Percentiles rank a stretch among this genome's conserved stretches.
Conservation (phyloP, 768 basidiomycete genomes). For the Cyclocybe cylindracea region DNA sequence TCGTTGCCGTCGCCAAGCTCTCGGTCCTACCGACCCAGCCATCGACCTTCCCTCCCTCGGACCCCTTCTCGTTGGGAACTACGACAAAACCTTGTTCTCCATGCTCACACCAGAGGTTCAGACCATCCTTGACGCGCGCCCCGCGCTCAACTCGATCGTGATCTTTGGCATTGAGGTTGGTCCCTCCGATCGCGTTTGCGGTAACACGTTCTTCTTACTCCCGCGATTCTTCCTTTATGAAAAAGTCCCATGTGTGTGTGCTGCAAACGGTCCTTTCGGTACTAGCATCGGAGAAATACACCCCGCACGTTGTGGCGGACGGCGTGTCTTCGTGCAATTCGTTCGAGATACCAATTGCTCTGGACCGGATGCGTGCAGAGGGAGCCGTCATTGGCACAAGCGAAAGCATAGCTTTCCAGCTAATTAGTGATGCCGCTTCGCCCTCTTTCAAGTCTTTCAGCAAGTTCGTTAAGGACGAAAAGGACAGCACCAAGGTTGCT, state of each 20-base stretch:
- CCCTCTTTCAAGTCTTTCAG: conserved; percentile 76
- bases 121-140: conserved; percentile 45
- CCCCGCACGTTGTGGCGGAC: conserved; percentile 77
- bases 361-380: conserved; percentile 66
- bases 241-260: conserved; percentile 85
- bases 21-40: conserved; percentile 69
- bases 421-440: conserved; percentile 63
- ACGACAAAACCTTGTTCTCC: conserved; percentile 82
- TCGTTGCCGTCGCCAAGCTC: conserved; percentile 38
- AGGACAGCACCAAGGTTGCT: conserved; percentile 54
- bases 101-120: conserved; percentile 78
- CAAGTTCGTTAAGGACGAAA: conserved; percentile 75
- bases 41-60: conserved; percentile 58
- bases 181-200: background rate
- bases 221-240: conserved; percentile 1
- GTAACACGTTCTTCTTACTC: conserved; percentile 1
- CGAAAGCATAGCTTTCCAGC: conserved; percentile 78
- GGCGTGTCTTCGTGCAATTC: conserved; percentile 82
- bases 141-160: conserved; percentile 59
- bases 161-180: conserved; percentile 88
- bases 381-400: conserved; percentile 81
- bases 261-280: conserved; percentile 82
- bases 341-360: conserved; percentile 77
- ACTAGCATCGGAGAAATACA: conserved; percentile 37
- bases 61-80: conserved; percentile 56